Evolutionary conservation across 2,329 filamentous ascomycete genomes (phyloP).

Genomic region (Aureobasidium zeae): DNA sequence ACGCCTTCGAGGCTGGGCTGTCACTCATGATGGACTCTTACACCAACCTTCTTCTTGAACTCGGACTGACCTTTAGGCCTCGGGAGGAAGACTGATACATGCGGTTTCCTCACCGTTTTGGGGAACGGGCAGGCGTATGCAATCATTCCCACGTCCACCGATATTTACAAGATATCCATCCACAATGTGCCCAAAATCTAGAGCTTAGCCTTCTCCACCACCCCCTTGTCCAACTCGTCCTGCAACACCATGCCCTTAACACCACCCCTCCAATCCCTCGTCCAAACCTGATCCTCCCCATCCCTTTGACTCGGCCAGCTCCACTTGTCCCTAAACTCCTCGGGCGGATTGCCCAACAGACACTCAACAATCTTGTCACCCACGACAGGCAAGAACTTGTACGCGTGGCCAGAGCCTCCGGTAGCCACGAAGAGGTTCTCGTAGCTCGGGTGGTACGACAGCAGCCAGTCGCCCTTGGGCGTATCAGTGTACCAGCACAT

Average conservation of each 20-base stretch:
- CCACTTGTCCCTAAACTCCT: slow-evolving; percentile 53
- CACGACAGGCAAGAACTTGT: slow-evolving; percentile 53
- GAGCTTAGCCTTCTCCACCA: slow-evolving; percentile 2
- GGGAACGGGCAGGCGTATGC: too few species aligned
- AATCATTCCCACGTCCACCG: too few species aligned
- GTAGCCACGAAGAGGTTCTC: slow-evolving; percentile 50
- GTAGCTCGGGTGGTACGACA: slow-evolving; percentile 43
- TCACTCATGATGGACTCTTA: too few species aligned
- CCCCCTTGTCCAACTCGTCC: slow-evolving; percentile 27
- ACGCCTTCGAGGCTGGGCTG: too few species aligned
- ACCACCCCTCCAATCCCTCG: slow-evolving; percentile 32
- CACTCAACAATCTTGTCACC: slow-evolving; percentile 47
- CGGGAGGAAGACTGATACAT: too few species aligned
- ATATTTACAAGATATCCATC: too few species aligned
- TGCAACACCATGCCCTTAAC: slow-evolving; percentile 29
- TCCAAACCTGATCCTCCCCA: slow-evolving; percentile 29
- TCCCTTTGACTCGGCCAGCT: slow-evolving; percentile 38
- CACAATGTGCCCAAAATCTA: neutral
- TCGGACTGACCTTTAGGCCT: too few species aligned
- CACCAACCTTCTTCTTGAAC: too few species aligned
- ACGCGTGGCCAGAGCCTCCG: slow-evolving; percentile 52
- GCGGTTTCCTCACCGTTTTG: too few species aligned
- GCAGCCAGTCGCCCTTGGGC: slow-evolving; percentile 46
- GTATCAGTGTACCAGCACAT: slow-evolving; percentile 52
- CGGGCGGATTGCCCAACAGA: slow-evolving; percentile 35